Base-by-base conservation (phyloP, 179 eudicot species). In the Beta corolliflora region DNA sequence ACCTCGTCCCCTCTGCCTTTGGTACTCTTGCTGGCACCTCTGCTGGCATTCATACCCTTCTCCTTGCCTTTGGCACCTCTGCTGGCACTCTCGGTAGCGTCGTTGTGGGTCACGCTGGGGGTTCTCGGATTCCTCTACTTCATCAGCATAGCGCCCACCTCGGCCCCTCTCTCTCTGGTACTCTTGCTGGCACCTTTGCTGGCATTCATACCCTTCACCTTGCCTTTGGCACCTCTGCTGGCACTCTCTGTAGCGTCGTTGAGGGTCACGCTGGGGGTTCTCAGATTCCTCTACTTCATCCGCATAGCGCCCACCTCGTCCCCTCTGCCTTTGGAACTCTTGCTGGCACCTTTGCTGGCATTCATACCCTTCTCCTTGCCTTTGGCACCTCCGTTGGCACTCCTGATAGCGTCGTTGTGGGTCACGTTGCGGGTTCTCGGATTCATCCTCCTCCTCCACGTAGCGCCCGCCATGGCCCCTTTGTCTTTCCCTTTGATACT, bases 11-110 rank as follows among this genome's bases (percentile, higher is more conserved):
- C 66, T 61, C 29, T 25, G 29, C 67, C 67, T 63, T 10, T 21
- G 67, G 31, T 7, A 25, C 10, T 55, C 79, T 50, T 64, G n/a
- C 21, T 63, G 45, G 72, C 80, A 77, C 21, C 79, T 63, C 71
- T 15, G 46, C 67, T 45, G 59, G 46, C 79, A 77, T 9, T 64
- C 72, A 14, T 48, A 48, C 0, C 77, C 44, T 29, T 74, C 19
- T 18, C 65, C 77, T 52, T 31, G 52, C 16, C 16, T 23, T 7
- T 64, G 69, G 63, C 77, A 74, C 4, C n/a, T 18, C 12, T 19
- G 65, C 12, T 74, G 65, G 45, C 76, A 73, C 36, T 52, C 44
- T 1, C 50, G 41, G 56, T 3, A 73, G 46, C 21, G 61, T 12
- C 11, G n/a, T 73, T 73, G 61, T 29, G 15, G 55, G 61, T 73